Percentiles rank a stretch among this genome's conserved stretches.
Evolutionary conservation across 164 flowering plant genomes (phyloP).

Genomic region (Magnolia officinalis): DNA sequence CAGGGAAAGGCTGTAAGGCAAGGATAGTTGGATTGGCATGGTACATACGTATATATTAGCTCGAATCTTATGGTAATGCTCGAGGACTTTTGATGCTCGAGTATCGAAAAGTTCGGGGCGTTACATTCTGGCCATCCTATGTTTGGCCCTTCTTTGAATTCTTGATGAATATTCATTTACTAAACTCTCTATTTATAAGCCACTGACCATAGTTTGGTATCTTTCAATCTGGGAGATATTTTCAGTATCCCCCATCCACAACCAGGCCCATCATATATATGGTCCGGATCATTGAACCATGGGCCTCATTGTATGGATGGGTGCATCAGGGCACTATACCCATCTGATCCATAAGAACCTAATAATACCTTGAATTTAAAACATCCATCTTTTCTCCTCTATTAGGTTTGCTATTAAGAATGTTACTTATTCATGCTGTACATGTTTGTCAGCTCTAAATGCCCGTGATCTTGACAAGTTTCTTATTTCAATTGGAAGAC

Average conservation of each 20-base stretch:
- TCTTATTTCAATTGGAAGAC: constrained; percentile 74
- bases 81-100: too few species aligned
- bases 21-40: too few species aligned
- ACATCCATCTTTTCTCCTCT: not conserved
- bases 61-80: too few species aligned
- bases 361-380: not conserved
- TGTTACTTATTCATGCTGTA: not conserved
- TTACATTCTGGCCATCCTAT: too few species aligned
- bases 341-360: not conserved
- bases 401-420: not conserved
- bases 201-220: not conserved
- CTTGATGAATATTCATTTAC: too few species aligned
- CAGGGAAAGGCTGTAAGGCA: too few species aligned
- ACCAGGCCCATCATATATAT: not conserved
- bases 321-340: not conserved
- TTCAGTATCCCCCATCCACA: not conserved
- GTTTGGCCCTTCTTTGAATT: too few species aligned
- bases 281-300: not conserved
- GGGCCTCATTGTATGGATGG: not conserved
- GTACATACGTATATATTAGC: too few species aligned
- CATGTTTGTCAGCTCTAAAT: constrained; percentile 51
- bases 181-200: not conserved
- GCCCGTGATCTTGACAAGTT: constrained; percentile 72
- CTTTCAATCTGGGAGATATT: not conserved
- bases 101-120: too few species aligned